Percentiles rank a stretch among this genome's conserved stretches.
Evolutionary conservation across 176 grass and related monocot genomes (phyloP).

Genomic region (Oryza glaberrima): DNA sequence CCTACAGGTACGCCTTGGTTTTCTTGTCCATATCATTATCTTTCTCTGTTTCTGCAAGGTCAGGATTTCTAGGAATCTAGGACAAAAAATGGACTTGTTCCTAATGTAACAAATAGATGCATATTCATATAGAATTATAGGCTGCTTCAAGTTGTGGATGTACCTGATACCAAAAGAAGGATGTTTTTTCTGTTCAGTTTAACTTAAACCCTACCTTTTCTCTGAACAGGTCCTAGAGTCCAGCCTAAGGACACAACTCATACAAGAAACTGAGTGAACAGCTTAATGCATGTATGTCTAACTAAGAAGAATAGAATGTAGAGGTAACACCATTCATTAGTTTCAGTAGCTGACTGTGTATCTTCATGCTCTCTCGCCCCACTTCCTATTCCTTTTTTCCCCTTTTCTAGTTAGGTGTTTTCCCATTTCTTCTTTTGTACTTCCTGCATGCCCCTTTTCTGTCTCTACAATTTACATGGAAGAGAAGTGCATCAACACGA

Average conservation of each 20-base stretch:
- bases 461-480: constrained; percentile 56
- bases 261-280: constrained; percentile 68
- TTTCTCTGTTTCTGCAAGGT: constrained; percentile 10
- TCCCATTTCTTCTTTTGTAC: constrained; percentile 26
- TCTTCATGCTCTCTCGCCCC: not conserved
- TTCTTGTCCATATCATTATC: constrained; percentile 13
- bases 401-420: constrained; percentile 33
- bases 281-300: constrained; percentile 49
- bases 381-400: constrained; percentile 18
- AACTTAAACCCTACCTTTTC: constrained; percentile 29
- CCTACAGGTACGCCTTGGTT: constrained; percentile 56
- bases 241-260: constrained; percentile 85
- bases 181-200: constrained; percentile 20
- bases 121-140: not conserved
- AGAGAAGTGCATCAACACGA: constrained; percentile 63
- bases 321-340: constrained; percentile 59
- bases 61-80: not conserved
- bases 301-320: constrained; percentile 45
- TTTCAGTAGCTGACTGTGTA: constrained; percentile 61
- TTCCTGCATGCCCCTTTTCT: constrained; percentile 32
- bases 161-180: constrained; percentile 10
- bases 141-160: not conserved
- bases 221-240: constrained; percentile 75
- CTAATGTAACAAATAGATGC: not conserved
- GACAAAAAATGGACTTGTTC: not conserved